phyloP scores from a whole-genome alignment of 179 eudicot species.

The Beta lomatogona region DNA sequence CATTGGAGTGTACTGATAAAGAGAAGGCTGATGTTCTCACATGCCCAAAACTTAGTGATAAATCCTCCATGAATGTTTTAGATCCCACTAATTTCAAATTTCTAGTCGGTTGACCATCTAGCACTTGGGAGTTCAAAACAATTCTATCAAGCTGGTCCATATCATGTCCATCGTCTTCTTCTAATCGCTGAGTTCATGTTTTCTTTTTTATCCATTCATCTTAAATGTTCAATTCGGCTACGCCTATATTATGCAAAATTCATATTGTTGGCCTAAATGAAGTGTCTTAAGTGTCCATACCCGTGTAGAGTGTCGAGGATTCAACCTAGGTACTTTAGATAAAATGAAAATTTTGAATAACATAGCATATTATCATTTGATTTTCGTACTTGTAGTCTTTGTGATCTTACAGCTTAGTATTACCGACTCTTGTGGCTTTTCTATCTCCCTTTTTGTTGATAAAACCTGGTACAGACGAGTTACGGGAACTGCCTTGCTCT shows the following conservation, averaged over 20 bases:
- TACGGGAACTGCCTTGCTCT: constrained; percentile 67
- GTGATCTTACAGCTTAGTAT: neutral
- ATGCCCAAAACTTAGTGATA: neutral
- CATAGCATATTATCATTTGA: too few relatives aligned
- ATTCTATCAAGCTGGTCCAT: neutral
- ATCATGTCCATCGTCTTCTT: neutral
- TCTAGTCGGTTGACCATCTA: neutral
- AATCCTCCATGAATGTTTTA: neutral
- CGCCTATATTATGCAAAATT: too few relatives aligned
- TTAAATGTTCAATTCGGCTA: too few relatives aligned
- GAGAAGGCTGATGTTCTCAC: neutral
- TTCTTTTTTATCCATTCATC: neutral
- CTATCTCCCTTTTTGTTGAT: neutral
- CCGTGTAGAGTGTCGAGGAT: too few relatives aligned
- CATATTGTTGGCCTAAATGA: too few relatives aligned
- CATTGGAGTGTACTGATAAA: neutral
- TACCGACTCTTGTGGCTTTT: neutral
- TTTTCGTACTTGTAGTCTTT: neutral
- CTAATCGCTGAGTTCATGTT: neutral
- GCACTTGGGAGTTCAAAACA: neutral
- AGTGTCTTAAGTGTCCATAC: too few relatives aligned
- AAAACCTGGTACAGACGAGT: constrained; percentile 46
- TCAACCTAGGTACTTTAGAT: too few relatives aligned
- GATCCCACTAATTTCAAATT: neutral
- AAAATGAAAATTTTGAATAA: too few relatives aligned